Evolutionary conservation across 1,139 yeast species (phyloP).

Genomic region (Waltiozyma sp.): DNA sequence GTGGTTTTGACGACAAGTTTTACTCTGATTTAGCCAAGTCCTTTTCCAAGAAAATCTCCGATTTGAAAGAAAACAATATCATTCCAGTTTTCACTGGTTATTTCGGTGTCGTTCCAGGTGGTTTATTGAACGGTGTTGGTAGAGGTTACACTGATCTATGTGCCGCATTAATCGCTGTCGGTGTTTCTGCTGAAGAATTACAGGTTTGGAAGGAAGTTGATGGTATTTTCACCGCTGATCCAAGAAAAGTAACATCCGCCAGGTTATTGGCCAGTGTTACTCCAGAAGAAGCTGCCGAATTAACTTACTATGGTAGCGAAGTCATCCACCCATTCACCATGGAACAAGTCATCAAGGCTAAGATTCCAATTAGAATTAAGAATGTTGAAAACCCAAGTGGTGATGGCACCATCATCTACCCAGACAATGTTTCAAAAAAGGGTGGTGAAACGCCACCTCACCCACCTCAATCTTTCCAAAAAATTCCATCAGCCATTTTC

Average conservation of each 20-base stretch:
- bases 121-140: conserved; percentile 83
- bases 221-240: conserved; percentile 97
- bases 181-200: conserved; percentile 80
- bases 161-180: conserved; percentile 94
- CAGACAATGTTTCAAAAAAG: conserved; percentile 73
- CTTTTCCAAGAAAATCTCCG: conserved; percentile 45
- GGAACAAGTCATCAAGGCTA: conserved; percentile 96
- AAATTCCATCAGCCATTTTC: conserved; percentile 36
- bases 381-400: conserved; percentile 91
- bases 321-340: conserved; percentile 97
- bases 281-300: conserved; percentile 97
- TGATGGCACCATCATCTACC: conserved; percentile 84
- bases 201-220: conserved; percentile 99
- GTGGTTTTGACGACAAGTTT: conserved; percentile 54
- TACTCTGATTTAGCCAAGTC: conserved; percentile 51
- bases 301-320: conserved; percentile 94
- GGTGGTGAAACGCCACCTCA: conserved; percentile 92
- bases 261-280: conserved; percentile 79
- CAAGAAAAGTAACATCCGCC: conserved; percentile 88
- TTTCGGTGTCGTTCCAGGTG: conserved; percentile 92
- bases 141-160: conserved; percentile 96
- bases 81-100: conserved; percentile 94
- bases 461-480: conserved; percentile 68
- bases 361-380: conserved; percentile 91
- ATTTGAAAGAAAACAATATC: conserved; percentile 28